These are phyloP conservation scores for Candida sphagnicola DNA, from an alignment of 805 yeast genomes.

Conservation along the genomic window DNA sequence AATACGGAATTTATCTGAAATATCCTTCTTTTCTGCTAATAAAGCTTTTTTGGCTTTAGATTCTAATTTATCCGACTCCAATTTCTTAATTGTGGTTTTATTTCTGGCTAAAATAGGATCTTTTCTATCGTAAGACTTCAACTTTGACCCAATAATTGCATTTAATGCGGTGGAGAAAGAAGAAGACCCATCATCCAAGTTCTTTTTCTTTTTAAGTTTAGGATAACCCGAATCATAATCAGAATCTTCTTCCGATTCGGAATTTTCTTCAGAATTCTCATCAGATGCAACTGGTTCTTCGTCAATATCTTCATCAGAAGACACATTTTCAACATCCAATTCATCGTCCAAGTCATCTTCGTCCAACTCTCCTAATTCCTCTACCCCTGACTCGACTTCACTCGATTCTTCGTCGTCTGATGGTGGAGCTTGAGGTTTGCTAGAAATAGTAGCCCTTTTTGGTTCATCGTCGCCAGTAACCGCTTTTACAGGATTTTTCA, in stretches of 20 bases:
- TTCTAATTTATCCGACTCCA: conserved; percentile 79
- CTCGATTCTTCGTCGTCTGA: conserved; percentile 2
- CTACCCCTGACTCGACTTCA: conserved; percentile 6
- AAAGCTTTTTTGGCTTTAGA: conserved; percentile 73
- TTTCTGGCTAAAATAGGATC: conserved; percentile 92
- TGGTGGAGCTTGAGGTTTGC: too few relatives aligned
- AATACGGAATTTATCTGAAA: conserved; percentile 63
- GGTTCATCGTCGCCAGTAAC: neutral
- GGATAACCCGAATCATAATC: conserved; percentile 31
- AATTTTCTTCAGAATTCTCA: conserved; percentile 6
- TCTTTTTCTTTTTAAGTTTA: conserved; percentile 49
- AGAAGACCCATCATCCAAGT: conserved; percentile 65
- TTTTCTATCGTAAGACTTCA: conserved; percentile 83
- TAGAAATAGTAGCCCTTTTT: neutral
- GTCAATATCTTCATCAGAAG: conserved; percentile 3
- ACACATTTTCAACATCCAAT: conserved; percentile 20
- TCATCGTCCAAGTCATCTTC: conserved; percentile 21
- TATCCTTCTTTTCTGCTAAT: conserved; percentile 64
- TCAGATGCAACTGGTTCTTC: conserved; percentile 1
- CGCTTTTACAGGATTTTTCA: neutral
- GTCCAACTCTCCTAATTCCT: conserved; percentile 6
- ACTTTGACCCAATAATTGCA: conserved; percentile 77
- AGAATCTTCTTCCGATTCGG: conserved; percentile 11
- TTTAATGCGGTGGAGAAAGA: conserved; percentile 78
- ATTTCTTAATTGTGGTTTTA: conserved; percentile 60